Base-by-base conservation (phyloP, 2,329 filamentous ascomycete species). In the Apiospora koreana region DNA sequence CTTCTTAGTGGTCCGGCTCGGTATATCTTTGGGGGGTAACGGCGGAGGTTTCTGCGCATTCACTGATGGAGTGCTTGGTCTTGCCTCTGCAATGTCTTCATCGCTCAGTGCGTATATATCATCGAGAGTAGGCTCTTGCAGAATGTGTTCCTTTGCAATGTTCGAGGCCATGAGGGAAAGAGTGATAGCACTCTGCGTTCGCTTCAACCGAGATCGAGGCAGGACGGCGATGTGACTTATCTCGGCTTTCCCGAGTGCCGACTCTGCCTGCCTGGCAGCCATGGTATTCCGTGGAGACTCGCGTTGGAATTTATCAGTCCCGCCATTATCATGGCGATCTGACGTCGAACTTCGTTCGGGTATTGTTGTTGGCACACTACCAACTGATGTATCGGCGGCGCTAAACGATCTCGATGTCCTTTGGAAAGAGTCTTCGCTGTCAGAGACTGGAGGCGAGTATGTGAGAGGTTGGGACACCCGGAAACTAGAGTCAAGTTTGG, bases 21-120 rank as follows among this genome's bases (percentile, higher is more conserved):
- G 75, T 0, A 72, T 68, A 25, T 76, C 72, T 69, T 77, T 77
- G 5, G 75, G 74, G 1, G 77, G 76, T 16, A 78, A 77, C 31
- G 72, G 75, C 14, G 78, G 76, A 16, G 78, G 77, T 28, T 74
- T 68, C n/a, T 68, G 69, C 31, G 68, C 3, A 68, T 75, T 70
- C 68, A 48, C 31, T 31, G 68, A 45, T 54, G 71, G 71, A 46
- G 75, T 75, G n/a, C 69, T 35, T 58, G 74, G 74, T 75, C 65
- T 70, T 58, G 72, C 78, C 73, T 89, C 88, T 10, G 87, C 86
- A 71, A 90, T 87, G 69, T 89, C 88, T 41, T 90, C 87, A 71
- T 89, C 87, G 70, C 83, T 86, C 7, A 89, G 80, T 25, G 82
- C 81, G 68, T 88, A 80, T 68, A 89, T 89, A 48, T 89, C 87